Evolutionary conservation across 768 basidiomycete genomes (phyloP).

Genomic region (Pulveroboletus ravenelii): DNA sequence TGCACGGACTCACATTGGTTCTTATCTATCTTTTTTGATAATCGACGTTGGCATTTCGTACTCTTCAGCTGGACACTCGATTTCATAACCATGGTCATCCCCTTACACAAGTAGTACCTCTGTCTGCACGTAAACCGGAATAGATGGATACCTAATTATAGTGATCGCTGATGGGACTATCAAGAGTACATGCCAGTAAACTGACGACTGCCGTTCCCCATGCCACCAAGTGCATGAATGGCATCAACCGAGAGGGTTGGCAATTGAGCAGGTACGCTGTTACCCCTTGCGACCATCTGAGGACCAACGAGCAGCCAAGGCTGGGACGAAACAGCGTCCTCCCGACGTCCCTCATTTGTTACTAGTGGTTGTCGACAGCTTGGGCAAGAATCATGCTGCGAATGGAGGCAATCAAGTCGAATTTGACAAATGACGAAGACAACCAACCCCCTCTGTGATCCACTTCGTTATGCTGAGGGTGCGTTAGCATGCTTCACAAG

Average conservation of each 20-base stretch:
- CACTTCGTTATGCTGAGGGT: slow-evolving; percentile 56
- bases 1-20: slow-evolving; percentile 24
- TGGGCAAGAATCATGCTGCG: slow-evolving; percentile 61
- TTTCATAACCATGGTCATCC: slow-evolving; percentile 18
- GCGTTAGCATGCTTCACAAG: slow-evolving; percentile 13
- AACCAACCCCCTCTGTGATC: slow-evolving; percentile 53
- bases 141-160: too few species aligned
- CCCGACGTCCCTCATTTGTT: slow-evolving; percentile 15
- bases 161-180: background rate
- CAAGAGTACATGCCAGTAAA: slow-evolving; percentile 60
- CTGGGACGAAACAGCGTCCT: slow-evolving; percentile 1
- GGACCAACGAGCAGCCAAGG: slow-evolving; percentile 15
- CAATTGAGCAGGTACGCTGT: slow-evolving; percentile 8
- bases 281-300: slow-evolving; percentile 15
- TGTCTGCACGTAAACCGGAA: slow-evolving; percentile 21
- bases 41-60: slow-evolving; percentile 15
- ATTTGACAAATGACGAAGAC: slow-evolving; percentile 2
- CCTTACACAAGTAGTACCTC: slow-evolving; percentile 15
- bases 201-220: slow-evolving; percentile 28
- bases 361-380: slow-evolving; percentile 53
- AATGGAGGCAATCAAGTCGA: slow-evolving; percentile 5
- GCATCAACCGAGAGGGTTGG: slow-evolving; percentile 19
- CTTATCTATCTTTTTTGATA: slow-evolving; percentile 32
- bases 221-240: slow-evolving; percentile 6
- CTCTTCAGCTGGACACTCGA: slow-evolving; percentile 21